Evolutionary conservation across 2,329 filamentous ascomycete genomes (phyloP), one percentile per base, ranked within the genome.

Genomic region (Exophiala spinifera): DNA sequence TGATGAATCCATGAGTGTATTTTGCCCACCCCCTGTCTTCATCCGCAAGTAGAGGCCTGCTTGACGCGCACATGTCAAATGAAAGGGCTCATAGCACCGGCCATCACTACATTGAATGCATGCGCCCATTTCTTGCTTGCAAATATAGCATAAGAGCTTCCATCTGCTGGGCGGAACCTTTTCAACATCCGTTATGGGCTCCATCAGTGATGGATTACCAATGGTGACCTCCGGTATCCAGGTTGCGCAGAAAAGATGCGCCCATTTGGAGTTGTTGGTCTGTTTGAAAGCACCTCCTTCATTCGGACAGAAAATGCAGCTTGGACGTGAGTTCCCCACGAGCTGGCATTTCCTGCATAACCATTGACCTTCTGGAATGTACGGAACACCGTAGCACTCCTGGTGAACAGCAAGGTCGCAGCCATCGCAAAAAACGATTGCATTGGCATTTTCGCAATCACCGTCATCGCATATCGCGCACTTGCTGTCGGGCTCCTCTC

Each of bases 21-120:
- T 79, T 11, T 84, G 85, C 47, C 89, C 88, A 60, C 92, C 88
- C 50, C 84, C 88, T 47, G 91, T 91, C 74, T 97, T 99, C 94
- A 99, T 99, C 72, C 92, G 92, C 61, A 99, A 77, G 67, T 89
- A 97, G 0, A 99, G 79, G 59, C 86, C 86, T 45, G 91, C 91
- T 64, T 89, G 84, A 51, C 94, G 84, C 20, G 94, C 94, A 69
- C 94, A 99, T 4, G 94, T 97, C 51, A 96, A 91, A 72, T 99
- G 94, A 70, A 99, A 99, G 7, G 94, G 94, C 66, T 92, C 87
- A 67, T 95, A 99, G 71, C 94, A 99, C 58, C 87, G 89, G 72
- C 96, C 97, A 75, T 97, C 96, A 57, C 91, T 90, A 71, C 94
- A 99, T 71, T 99, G 94, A 57, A 99, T 96, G 71, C 92, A 97